phyloP scores from a whole-genome alignment of 345 rosid genomes.

The Eucalyptus polybractea region DNA sequence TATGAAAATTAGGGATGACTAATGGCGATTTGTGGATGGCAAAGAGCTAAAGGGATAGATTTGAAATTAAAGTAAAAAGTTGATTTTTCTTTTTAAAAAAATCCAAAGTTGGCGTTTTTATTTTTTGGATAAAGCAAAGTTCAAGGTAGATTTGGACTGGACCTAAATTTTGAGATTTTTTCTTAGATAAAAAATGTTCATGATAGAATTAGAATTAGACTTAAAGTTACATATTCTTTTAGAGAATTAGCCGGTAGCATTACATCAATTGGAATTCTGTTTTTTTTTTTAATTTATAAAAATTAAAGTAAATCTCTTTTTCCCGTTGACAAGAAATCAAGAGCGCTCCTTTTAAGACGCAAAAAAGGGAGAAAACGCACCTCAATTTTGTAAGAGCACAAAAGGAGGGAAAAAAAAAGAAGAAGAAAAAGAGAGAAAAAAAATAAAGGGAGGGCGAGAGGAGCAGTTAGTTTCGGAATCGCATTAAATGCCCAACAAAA shows the following conservation, averaged over 20 bases:
- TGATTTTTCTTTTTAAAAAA: no score
- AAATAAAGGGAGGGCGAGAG: background rate
- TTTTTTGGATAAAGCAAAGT: background rate
- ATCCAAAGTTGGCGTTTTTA: background rate
- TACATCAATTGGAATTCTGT: background rate
- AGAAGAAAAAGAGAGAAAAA: background rate
- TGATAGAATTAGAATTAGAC: rapidly evolving
- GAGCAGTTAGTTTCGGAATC: background rate
- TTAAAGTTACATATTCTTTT: no score
- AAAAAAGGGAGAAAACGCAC: background rate
- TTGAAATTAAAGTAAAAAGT: no score
- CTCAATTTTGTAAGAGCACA: background rate
- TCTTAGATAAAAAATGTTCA: no score
- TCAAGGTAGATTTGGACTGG: background rate
- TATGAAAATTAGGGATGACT: background rate
- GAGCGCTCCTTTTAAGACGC: background rate
- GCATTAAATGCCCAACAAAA: background rate
- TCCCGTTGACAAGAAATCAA: background rate
- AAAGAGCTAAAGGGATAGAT: background rate
- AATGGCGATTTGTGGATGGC: rapidly evolving
- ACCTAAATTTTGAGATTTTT: no score
- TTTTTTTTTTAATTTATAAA: background rate
- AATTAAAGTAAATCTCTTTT: background rate
- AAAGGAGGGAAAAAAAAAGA: background rate
- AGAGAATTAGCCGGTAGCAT: background rate